A percentile compares a stretch with the other conserved stretches of the same genome.
phyloP scores from a whole-genome alignment of 441 rosid species.

The Erodium texanum region DNA sequence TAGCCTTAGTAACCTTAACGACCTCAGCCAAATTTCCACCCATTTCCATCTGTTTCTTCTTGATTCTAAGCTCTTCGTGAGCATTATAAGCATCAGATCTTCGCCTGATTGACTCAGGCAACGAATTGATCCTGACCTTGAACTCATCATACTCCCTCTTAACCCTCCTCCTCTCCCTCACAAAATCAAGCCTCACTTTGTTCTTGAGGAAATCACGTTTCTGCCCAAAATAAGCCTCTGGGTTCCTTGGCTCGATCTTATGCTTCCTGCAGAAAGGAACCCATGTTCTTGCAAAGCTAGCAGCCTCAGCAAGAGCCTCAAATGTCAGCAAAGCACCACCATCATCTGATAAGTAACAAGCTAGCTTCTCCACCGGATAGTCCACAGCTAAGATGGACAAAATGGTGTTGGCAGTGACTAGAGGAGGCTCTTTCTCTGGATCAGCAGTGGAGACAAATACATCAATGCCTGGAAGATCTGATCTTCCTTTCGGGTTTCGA shows the following conservation, averaged over 20 bases:
- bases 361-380: slow-evolving; percentile 79
- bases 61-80: slow-evolving; percentile 65
- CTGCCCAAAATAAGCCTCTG: slow-evolving; percentile 76
- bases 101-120: slow-evolving; percentile 64
- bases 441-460: slow-evolving; percentile 89
- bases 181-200: slow-evolving; percentile 70
- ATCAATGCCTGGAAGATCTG: slow-evolving; percentile 81
- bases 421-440: slow-evolving; percentile 91
- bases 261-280: slow-evolving; percentile 91
- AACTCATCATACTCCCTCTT: slow-evolving; percentile 91
- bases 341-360: slow-evolving; percentile 87
- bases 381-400: slow-evolving; percentile 79
- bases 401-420: slow-evolving; percentile 82
- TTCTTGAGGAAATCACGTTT: slow-evolving; percentile 70
- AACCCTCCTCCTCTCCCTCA: slow-evolving; percentile 79
- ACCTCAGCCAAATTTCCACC: slow-evolving; percentile 36
- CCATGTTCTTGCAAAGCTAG: slow-evolving; percentile 77
- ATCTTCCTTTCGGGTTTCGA: slow-evolving; percentile 57
- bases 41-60: slow-evolving; percentile 62
- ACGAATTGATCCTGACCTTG: slow-evolving; percentile 71
- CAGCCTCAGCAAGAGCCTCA: slow-evolving; percentile 82
- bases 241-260: slow-evolving; percentile 73
- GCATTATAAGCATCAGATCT: slow-evolving; percentile 78
- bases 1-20: slow-evolving; percentile 51
- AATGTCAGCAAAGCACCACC: slow-evolving; percentile 80